Conservation (phyloP, 345 rosid genomes). For the Eucalyptus erythrocorys region DNA sequence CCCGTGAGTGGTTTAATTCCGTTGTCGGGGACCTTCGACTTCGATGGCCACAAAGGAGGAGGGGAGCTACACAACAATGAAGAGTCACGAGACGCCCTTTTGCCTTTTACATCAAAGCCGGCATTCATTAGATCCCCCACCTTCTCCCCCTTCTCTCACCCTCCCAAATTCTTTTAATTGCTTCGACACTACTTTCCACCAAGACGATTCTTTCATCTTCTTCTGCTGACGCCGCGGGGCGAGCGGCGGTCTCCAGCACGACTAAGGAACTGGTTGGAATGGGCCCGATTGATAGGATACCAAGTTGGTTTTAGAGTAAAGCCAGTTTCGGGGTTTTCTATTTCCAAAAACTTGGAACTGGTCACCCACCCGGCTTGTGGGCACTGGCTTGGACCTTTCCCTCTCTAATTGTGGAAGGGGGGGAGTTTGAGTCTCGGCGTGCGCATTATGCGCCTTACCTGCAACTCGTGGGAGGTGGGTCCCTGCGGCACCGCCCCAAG, state of each 20-base stretch:
- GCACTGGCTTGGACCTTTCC: too few relatives aligned
- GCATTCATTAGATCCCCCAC: neutral
- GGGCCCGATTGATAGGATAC: neutral
- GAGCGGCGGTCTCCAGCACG: neutral
- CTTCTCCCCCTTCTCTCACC: neutral
- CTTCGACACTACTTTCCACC: neutral
- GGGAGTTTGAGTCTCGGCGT: too few relatives aligned
- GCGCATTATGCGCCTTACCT: too few relatives aligned
- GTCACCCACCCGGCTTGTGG: too few relatives aligned
- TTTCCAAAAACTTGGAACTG: neutral
- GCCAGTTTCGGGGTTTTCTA: neutral
- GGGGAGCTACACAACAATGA: slow-evolving; percentile 28
- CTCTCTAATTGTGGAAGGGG: too few relatives aligned
- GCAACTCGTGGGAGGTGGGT: too few relatives aligned
- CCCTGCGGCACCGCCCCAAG: too few relatives aligned
- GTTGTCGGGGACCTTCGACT: slow-evolving; percentile 14
- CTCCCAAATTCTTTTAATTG: neutral
- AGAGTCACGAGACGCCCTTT: slow-evolving; percentile 58
- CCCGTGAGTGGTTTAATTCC: slow-evolving; percentile 39
- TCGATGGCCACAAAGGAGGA: slow-evolving; percentile 16
- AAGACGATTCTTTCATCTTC: neutral
- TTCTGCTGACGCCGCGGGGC: neutral
- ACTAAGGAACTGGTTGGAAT: neutral
- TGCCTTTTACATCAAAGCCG: slow-evolving; percentile 4
- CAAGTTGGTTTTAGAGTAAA: neutral